Percentiles rank a stretch among this genome's conserved stretches.
phyloP scores from a whole-genome alignment of 176 grass and related monocot species.

The Dendrocalamus sinicus region DNA sequence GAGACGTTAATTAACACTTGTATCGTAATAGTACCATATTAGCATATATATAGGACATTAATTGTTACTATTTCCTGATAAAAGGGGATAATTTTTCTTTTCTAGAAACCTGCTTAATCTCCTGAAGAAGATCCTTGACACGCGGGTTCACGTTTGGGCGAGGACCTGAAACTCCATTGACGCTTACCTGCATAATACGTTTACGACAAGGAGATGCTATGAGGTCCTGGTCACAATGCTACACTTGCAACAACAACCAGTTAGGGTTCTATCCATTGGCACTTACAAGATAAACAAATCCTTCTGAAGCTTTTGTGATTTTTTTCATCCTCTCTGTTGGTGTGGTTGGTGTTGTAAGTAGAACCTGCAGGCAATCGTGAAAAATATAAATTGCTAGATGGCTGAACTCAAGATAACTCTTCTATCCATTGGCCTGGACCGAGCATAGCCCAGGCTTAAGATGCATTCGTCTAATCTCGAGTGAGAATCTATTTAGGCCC shows the following conservation, averaged over 20 bases:
- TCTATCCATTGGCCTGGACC: background rate
- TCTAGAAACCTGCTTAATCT: conserved; percentile 44
- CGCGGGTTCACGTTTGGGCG: conserved; percentile 45
- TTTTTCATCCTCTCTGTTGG: conserved; percentile 52
- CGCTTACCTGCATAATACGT: conserved; percentile 43
- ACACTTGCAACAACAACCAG: background rate
- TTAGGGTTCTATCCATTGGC: background rate
- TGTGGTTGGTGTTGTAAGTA: conserved; percentile 68
- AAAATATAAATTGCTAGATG: background rate
- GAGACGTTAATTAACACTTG: background rate
- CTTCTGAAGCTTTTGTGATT: conserved; percentile 61
- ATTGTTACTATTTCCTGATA: background rate
- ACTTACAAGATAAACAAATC: conserved; percentile 74
- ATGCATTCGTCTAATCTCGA: background rate
- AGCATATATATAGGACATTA: background rate
- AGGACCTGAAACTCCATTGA: conserved; percentile 61
- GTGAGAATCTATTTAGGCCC: background rate
- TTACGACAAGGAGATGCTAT: background rate
- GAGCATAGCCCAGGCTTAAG: conserved; percentile 3
- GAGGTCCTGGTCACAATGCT: background rate
- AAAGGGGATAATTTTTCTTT: background rate
- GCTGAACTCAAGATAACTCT: background rate
- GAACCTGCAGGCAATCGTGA: conserved; percentile 43
- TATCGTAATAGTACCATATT: background rate
- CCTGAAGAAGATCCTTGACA: conserved; percentile 56